A percentile compares a stretch with the other conserved stretches of the same genome.
Evolutionary conservation across 2,329 filamentous ascomycete genomes (phyloP).

Genomic region (Colletotrichum eleusines): DNA sequence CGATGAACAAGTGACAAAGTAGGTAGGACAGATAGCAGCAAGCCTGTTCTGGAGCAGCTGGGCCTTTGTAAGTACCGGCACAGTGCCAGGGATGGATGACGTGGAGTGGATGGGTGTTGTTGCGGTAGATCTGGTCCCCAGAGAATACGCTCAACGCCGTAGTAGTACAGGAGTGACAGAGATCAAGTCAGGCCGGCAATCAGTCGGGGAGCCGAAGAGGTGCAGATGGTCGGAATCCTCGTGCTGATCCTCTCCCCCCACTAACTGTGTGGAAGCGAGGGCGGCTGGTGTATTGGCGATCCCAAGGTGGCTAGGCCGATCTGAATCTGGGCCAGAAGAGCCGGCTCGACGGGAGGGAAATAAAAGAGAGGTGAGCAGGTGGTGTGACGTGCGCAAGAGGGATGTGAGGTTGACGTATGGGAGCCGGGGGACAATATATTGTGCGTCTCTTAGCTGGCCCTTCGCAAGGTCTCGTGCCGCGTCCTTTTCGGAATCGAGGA

Average conservation of each 20-base stretch:
- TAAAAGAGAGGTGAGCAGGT: background rate
- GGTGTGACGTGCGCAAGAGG: constrained; percentile 4
- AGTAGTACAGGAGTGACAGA: constrained; percentile 1
- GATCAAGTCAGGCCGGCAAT: background rate
- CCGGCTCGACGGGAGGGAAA: constrained; percentile 22
- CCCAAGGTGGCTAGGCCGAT: constrained; percentile 38
- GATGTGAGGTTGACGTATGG: constrained; percentile 29
- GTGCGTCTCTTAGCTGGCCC: constrained; percentile 27
- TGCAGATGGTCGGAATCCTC: constrained; percentile 23
- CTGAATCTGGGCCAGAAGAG: constrained; percentile 35
- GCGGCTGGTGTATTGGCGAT: constrained; percentile 31
- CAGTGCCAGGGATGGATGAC: constrained; percentile 38
- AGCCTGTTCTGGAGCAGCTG: constrained; percentile 32
- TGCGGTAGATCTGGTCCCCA: constrained; percentile 12
- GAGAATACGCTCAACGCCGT: constrained; percentile 23
- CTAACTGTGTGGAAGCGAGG: constrained; percentile 3
- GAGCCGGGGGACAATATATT: constrained; percentile 32
- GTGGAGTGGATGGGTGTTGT: constrained; percentile 14
- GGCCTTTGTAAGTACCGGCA: constrained; percentile 35
- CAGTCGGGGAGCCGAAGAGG: constrained; percentile 9
- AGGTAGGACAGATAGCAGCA: constrained; percentile 20
- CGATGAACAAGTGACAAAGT: constrained; percentile 24
- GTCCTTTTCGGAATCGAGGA: constrained; percentile 38
- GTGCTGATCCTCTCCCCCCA: constrained; percentile 22
- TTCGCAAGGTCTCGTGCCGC: constrained; percentile 39